Conservation (phyloP, 306 rosid species). For the Vigna radiata region DNA sequence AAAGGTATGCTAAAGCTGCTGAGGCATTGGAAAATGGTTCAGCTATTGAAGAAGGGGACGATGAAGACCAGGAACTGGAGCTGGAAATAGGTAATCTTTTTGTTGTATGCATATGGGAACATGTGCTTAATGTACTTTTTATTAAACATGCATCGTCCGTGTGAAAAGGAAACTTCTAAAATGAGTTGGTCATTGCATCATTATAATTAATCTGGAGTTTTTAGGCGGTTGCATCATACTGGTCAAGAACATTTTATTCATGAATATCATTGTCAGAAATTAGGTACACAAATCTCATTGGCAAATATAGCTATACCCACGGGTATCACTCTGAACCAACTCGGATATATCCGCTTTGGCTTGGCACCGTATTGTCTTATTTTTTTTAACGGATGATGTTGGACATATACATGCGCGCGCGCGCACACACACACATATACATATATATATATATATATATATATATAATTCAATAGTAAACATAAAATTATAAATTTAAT, state of each 20-base stretch:
- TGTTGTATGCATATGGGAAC: conserved; percentile 6
- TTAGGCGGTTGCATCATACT: conserved; percentile 3
- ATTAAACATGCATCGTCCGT: conserved; percentile 9
- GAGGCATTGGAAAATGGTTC: conserved; percentile 74
- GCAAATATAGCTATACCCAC: no score
- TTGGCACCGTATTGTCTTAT: no score
- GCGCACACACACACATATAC: neutral
- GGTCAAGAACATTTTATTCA: conserved; percentile 8
- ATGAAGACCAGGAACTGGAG: conserved; percentile 72
- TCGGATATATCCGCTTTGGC: no score
- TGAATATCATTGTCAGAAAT: conserved; percentile 18
- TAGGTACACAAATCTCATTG: conserved; percentile 13
- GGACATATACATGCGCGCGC: no score
- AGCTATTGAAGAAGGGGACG: conserved; percentile 74
- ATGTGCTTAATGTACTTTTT: neutral
- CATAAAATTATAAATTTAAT: no score
- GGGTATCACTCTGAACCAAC: no score
- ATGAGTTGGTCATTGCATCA: neutral
- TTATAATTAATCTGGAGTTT: conserved; percentile 2
- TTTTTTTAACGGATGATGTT: no score
- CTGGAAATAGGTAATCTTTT: conserved; percentile 64
- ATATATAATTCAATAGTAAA: no score
- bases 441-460: no score
- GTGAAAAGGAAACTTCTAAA: neutral
- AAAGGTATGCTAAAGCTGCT: conserved; percentile 89